These are phyloP conservation scores for Speleostelium caveatum DNA, from an alignment of 78 protist species.

Conservation along the genomic window DNA sequence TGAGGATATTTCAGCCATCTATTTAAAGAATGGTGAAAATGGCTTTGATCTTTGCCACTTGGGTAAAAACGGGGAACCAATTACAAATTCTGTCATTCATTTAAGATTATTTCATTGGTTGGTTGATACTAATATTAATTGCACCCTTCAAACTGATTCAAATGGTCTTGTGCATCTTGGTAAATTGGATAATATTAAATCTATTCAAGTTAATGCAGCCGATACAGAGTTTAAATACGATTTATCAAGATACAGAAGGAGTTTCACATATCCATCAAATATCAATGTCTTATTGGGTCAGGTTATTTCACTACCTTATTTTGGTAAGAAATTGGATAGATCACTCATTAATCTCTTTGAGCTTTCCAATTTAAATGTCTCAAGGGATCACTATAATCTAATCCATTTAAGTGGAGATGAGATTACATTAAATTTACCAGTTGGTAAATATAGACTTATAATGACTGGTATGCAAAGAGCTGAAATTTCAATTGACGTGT, in stretches of 20 bases:
- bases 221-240: background rate
- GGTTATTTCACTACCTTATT: conserved; percentile 38
- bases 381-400: background rate
- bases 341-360: conserved; percentile 21
- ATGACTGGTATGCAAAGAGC: background rate
- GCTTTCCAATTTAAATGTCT: background rate
- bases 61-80: conserved; percentile 73
- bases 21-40: background rate
- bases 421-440: background rate
- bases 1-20: background rate
- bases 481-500: conserved; percentile 46
- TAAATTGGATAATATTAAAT: background rate
- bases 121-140: background rate
- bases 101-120: conserved; percentile 2
- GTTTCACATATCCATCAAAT: conserved; percentile 27
- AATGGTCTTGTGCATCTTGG: conserved; percentile 69
- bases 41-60: conserved; percentile 22
- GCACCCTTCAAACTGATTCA: conserved; percentile 27
- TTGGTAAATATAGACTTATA: background rate
- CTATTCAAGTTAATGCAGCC: too few species aligned
- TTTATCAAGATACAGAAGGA: background rate
- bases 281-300: conserved; percentile 12
- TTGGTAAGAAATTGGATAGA: conserved; percentile 2
- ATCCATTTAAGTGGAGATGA: background rate
- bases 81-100: background rate